A percentile compares a stretch with the other conserved stretches of the same genome.
Evolutionary conservation across 768 basidiomycete species (phyloP).

Genomic region (Phlegmacium glaucopus): DNA sequence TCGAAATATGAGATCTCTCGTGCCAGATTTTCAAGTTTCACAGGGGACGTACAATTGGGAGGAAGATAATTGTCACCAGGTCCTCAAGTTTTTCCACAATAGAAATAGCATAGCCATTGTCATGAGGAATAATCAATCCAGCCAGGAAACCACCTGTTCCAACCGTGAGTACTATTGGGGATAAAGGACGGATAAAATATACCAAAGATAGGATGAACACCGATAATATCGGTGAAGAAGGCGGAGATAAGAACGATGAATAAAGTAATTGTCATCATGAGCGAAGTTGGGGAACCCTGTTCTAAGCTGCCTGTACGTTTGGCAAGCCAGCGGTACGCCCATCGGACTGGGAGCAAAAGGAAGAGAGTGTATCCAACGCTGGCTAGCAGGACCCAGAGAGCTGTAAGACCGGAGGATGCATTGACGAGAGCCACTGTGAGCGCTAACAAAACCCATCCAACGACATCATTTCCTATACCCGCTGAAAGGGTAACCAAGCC

Average conservation of each 20-base stretch:
- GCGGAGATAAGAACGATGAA: constrained; percentile 69
- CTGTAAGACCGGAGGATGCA: constrained; percentile 66
- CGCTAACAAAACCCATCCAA: constrained; percentile 85
- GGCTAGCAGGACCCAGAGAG: constrained; percentile 76
- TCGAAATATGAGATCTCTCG: neutral
- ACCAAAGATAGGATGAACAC: constrained; percentile 70
- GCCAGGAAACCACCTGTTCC: constrained; percentile 71
- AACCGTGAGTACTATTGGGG: constrained; percentile 17
- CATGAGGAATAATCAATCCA: constrained; percentile 79
- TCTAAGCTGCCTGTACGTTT: constrained; percentile 69
- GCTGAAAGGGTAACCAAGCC: constrained; percentile 80
- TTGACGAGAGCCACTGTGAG: constrained; percentile 83
- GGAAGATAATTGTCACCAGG: constrained; percentile 69
- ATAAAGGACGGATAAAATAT: constrained; percentile 2
- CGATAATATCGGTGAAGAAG: constrained; percentile 87
- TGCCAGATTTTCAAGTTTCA: neutral
- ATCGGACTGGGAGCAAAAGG: constrained; percentile 61
- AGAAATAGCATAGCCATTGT: constrained; percentile 77
- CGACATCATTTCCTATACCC: constrained; percentile 72
- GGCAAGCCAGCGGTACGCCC: constrained; percentile 65
- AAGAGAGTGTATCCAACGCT: constrained; percentile 64
- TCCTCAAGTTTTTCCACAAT: constrained; percentile 87
- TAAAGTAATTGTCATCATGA: constrained; percentile 80
- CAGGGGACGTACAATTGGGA: constrained; percentile 63
- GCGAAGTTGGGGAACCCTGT: constrained; percentile 62